Evolutionary conservation across 768 basidiomycete species (phyloP), one percentile per base, ranked within the genome.

Genomic region (Amanita pallidorosea): DNA sequence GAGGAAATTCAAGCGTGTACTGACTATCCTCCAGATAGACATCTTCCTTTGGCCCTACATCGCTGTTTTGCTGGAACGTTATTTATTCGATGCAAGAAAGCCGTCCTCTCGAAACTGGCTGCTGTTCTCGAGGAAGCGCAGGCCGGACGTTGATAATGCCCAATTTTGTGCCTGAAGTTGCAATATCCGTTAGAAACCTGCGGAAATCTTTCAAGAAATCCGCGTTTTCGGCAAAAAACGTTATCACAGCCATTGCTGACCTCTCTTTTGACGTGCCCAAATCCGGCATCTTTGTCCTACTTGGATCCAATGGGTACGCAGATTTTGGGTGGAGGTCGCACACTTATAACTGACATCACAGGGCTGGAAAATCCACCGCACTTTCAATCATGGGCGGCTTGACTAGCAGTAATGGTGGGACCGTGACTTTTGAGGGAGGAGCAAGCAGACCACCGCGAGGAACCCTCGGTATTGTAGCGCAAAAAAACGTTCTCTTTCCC

Each of bases 401-500:
- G 9, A 63, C 79, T 7, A 77, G 76, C 5, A 75, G 72, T 17
- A 81, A 77, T 4, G 65, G 71, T 22, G 88, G 88, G 29, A 67
- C 70, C 2, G 69, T 89, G 15, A 66, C 70, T 0, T 76, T 75
- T 46, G 77, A 76, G 57, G 79, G 79, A 33, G 79, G 79, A 0
- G 61, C 66, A 15, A 59, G 71, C 36, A 68, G 68, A 25, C 81
- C 83, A 6, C 69, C 81, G 4, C 79, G 78, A 0, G 85, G 85
- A 6, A 76, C 76, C 0, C 61, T 90, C 15, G 87, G 88, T 2
- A 81, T 90, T 52, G 85, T 87, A 0, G 85, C 86, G 1, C 87
- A 89, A 67, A 88, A 85, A 67, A 88, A 90, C 57, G 86, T 90
- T 4, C 70, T 90, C 2, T 86, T 88, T 60, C 77, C 84, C 0